Evolutionary conservation across 1,284 basidiomycete species (phyloP), one percentile per base, ranked within the genome.

Genomic region (Sporisorium sorghi): DNA sequence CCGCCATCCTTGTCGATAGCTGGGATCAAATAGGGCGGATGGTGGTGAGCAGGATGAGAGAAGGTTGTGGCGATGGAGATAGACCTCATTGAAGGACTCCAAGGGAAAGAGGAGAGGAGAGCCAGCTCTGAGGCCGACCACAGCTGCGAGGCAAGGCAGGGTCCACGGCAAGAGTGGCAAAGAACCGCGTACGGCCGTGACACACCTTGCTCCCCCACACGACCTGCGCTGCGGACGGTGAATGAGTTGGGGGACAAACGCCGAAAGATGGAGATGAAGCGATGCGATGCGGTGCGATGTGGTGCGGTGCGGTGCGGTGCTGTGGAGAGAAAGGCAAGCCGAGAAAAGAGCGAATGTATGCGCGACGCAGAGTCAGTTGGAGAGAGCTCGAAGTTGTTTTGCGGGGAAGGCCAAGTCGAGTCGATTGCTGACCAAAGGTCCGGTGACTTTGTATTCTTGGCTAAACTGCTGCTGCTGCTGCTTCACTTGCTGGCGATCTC

Each of bases 1-100:
- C 43, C 28, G 23, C 42, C 66, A 63, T 62, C 14, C 32, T n/a
- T 46, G 21, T 23, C 17, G 39, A 23, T 11, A 2, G 17, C 9
- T 9, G 24, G 15, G 7, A 17, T 19, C 44, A 56, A 10, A 30
- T 21, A 24, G 21, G 17, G 42, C 53, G n/a, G 30, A 33, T 33
- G 19, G 21, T 49, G 48, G 48, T 35, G 32, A 35, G 3, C 10
- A 15, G 30, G 17, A 49, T 12, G 19, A 9, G 11, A 24, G 35
- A 11, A 4, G 21, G 21, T 21, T 15, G 6, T 49, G 19, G 21
- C 12, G 32, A 17, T 15, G 48, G 2, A 5, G 21, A 12, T 8
- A 35, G 5, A 12, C 48, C 26, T 47, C 46, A 47, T 47, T 44
- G 12, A 44, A 7, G 3, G 26, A 46, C 5, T n/a, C n/a, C n/a